Percentiles rank a stretch among this genome's conserved stretches.
Evolutionary conservation across 164 flowering plant species (phyloP).

Genomic region (Aristolochia fimbriata): DNA sequence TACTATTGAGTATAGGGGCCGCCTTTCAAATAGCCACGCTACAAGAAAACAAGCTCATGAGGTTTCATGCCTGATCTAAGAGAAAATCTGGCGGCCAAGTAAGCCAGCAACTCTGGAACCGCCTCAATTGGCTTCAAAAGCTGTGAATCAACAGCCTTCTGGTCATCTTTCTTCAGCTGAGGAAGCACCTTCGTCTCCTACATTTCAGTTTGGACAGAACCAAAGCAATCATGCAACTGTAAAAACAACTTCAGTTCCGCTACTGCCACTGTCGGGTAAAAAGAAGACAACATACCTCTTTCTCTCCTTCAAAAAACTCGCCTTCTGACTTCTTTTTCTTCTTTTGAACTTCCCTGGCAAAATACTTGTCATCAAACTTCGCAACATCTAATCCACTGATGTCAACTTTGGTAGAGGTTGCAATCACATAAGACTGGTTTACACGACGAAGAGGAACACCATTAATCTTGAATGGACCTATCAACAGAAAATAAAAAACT

Average conservation of each 20-base stretch:
- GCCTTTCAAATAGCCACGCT: too few relatives aligned
- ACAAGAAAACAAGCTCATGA: constrained; percentile 62
- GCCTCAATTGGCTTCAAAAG: constrained; percentile 46
- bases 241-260: not conserved
- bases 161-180: constrained; percentile 57
- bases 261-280: not conserved
- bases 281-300: constrained; percentile 32
- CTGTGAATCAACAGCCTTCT: constrained; percentile 43
- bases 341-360: constrained; percentile 48
- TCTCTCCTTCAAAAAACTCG: constrained; percentile 76
- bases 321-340: constrained; percentile 70
- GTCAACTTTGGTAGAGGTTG: constrained; percentile 82
- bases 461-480: constrained; percentile 46
- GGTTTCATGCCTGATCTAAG: constrained; percentile 71
- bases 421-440: constrained; percentile 75
- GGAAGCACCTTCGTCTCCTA: constrained; percentile 60
- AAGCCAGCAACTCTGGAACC: constrained; percentile 56
- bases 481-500: not conserved
- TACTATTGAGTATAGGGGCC: too few relatives aligned
- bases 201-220: constrained; percentile 4
- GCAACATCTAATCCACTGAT: constrained; percentile 48
- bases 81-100: constrained; percentile 49
- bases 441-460: constrained; percentile 86
- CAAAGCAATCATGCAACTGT: not conserved
- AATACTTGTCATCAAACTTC: constrained; percentile 56